Base-by-base conservation (phyloP, 371 early-diverging fungal genomes). In the Sporodiniella umbellata region DNA sequence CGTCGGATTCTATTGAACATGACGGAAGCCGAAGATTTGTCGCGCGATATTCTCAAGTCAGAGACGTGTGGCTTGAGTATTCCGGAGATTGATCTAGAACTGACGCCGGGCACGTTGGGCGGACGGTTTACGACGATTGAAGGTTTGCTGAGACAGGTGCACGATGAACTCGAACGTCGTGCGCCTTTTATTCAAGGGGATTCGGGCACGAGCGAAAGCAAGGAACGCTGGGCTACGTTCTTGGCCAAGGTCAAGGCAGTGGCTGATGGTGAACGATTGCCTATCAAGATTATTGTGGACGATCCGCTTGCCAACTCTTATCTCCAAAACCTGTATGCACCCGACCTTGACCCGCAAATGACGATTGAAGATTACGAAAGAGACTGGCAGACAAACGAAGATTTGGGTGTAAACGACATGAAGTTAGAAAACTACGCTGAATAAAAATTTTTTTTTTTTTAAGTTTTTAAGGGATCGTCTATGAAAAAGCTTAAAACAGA, bases 91-190 rank as follows among this genome's bases (percentile, higher is more conserved):
- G 84, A 93, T 26, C 69, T 96, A 33, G 86, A 89, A 58, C 54
- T 92, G 64, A 75, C 84, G 4, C 74, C 85, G n/a, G 96, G 96
- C 42, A 95, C 97, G 0, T 74, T 96, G 56, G 97, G 96, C 45
- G 97, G 97, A n/a, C 83, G 93, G 14, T 96, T 96, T 67, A 96
- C 97, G 1, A 96, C 97, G 0, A 86, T 96, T 17, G 97, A 96
- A 73, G 97, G 97, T 8, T 77, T 96, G 46, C 65, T 96, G 58
- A 69, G 83, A 33, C 93, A 96, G 69, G 89, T 96, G 2, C 81
- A 91, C 48, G 88, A 92, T 7, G 94, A 96, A 72, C 75, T 96
- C 7, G 62, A 82, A 42, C 70, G 66, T 19, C 80, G 84, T 50
- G 76, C 83, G 5, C 86, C 89, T 12, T 90, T 89, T 59, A 64